Evolutionary conservation across 2,329 filamentous ascomycete species (phyloP), one percentile per base, ranked within the genome.

Genomic region (Alternaria brassicicola): DNA sequence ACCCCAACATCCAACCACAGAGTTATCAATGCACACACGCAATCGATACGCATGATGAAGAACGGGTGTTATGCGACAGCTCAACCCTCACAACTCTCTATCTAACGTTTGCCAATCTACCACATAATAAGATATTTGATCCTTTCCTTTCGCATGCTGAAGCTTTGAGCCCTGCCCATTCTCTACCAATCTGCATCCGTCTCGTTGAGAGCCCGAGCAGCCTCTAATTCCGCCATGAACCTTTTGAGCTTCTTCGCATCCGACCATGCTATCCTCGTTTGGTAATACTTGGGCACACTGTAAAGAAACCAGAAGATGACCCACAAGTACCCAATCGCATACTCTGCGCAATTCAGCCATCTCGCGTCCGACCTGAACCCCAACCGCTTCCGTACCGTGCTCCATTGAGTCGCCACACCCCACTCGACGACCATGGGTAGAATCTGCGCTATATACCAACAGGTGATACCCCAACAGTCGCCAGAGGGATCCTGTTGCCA

Each of bases 381-480:
- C 36, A 31, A 6, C 31, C 48, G 35, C 39, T 39, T 36, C 6
- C 47, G 51, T 7, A 38, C 39, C 8, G 15, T 26, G 25, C 21
- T 28, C 65, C 61, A 69, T 3, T 52, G 15, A 21, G 25, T 12
- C 53, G 55, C 47, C 12, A 63, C 52, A 8, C 57, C 33, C 2
- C 45, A 51, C 45, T 70, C 67, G 4, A 61, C 35, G 10, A 61
- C 28, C 42, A 70, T 59, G 8, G 67, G 63, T 10, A 65, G n/a
- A 36, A 69, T 63, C 53, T 70, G 67, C 19, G 17, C 59, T 3
- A 49, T 19, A 36, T 68, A 70, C 60, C 62, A 66, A 6, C 59
- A 15, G 2, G 62, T 38, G 25, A 68, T 62, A 12, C 38, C 39
- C 63, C 62, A 65, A 21, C 52, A n/a, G 23, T 68, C 66, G 2